These are phyloP conservation scores for Thraustochytrium sp. DNA, from an alignment of 352 stramenopile genomes.

Conservation along the genomic window DNA sequence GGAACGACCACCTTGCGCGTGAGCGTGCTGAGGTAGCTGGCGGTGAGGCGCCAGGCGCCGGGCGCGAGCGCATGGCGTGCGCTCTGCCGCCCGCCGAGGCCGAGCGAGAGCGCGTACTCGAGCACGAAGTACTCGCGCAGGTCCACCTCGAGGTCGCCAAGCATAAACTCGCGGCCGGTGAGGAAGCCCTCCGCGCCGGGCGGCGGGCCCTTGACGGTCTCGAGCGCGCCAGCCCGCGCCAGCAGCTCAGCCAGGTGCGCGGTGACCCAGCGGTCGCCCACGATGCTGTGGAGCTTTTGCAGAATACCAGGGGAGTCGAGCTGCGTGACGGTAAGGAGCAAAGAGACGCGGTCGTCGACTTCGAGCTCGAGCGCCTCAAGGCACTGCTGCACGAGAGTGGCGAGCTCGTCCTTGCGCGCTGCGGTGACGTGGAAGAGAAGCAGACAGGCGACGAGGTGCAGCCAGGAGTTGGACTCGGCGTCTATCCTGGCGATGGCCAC, in stretches of 20 bases:
- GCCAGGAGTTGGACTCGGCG: background rate
- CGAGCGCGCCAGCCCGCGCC: background rate
- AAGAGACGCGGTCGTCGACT: background rate
- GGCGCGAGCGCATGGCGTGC: background rate
- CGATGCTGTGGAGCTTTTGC: background rate
- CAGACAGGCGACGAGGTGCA: background rate
- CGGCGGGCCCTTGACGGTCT: background rate
- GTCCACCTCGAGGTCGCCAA: slow-evolving; percentile 25
- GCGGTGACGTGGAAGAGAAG: background rate
- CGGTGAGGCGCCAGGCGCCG: background rate
- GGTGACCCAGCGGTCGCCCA: background rate
- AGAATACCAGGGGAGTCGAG: background rate
- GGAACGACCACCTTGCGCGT: background rate
- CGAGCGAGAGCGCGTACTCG: background rate
- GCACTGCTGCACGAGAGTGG: background rate
- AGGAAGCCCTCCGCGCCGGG: background rate
- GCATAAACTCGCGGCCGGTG: background rate
- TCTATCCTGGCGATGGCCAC: background rate
- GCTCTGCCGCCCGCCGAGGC: background rate
- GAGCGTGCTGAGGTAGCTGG: background rate
- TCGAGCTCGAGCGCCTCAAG: background rate
- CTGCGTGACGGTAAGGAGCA: background rate
- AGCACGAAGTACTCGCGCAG: slow-evolving; percentile 22
- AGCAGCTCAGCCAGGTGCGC: slow-evolving; percentile 22
- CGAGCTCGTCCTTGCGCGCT: background rate